These are phyloP conservation scores for Hyphodiscus sp. DNA, from an alignment of 2,329 filamentous ascomycete genomes.

Conservation along the genomic window DNA sequence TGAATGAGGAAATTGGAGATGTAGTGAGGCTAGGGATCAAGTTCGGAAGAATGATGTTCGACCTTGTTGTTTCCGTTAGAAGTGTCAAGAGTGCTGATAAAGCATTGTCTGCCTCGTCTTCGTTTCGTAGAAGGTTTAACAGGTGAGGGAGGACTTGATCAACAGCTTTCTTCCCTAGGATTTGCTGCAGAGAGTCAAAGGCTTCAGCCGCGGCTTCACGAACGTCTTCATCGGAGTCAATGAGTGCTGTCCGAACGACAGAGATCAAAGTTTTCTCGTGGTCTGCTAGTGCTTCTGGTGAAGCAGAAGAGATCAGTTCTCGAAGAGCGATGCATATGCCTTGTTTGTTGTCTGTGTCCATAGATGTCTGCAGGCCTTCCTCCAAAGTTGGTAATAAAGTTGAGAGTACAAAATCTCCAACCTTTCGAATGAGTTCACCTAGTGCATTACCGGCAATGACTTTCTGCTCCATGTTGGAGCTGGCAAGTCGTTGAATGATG, in stretches of 20 bases:
- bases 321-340: constrained; percentile 95
- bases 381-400: constrained; percentile 87
- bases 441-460: constrained; percentile 96
- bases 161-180: constrained; percentile 87
- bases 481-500: constrained; percentile 87
- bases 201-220: constrained; percentile 94
- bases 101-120: constrained; percentile 85
- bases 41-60: constrained; percentile 94
- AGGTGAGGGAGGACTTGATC: constrained; percentile 93
- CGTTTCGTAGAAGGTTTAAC: constrained; percentile 78
- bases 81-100: constrained; percentile 87
- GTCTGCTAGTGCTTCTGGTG: constrained; percentile 81
- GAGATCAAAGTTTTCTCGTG: constrained; percentile 94
- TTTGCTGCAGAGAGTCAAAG: constrained; percentile 90
- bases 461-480: constrained; percentile 97
- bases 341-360: constrained; percentile 87
- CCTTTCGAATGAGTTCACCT: constrained; percentile 93
- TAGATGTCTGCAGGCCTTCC: constrained; percentile 80
- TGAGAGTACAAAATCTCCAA: constrained; percentile 85
- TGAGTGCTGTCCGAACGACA: constrained; percentile 86
- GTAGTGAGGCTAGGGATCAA: constrained; percentile 89
- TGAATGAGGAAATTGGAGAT: constrained; percentile 87
- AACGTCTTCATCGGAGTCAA: constrained; percentile 83
- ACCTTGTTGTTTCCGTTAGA: constrained; percentile 85
- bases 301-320: constrained; percentile 86